Evolutionary conservation across 345 rosid species (phyloP), one percentile per base, ranked within the genome.

Genomic region (Lenwebbia sp.): DNA sequence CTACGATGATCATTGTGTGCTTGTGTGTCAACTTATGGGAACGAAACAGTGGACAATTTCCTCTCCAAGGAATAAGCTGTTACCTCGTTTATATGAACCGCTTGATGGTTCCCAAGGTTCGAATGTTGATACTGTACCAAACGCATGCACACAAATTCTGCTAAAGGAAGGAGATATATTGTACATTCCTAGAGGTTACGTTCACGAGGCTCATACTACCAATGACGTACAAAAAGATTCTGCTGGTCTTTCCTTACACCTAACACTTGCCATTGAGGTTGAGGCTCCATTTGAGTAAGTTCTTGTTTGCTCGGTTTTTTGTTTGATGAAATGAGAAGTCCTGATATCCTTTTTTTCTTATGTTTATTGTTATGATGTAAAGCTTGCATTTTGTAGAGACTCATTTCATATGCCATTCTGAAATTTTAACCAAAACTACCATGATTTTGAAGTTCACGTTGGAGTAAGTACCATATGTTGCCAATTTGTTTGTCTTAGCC

Each of bases 241-340:
- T 70, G 87, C 89, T 60, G 90, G 88, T 83, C 90, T 87, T 88
- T 92, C 94, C 47, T 88, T 94, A 57, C 96, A 94, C 82, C 85
- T 94, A 55, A 94, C 94, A 7, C 91, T 92, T 87, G 91, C 92
- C 30, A 86, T 94, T 83, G 96, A 94, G 85, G 92, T 94, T 89
- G 96, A 92, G 84, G 92, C 92, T 87, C 94, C 94, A 33, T 94
- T 94, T 85, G 93, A 92, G 96, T 92, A 89, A 92, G 96, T 91
- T 76, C 15, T 62, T 62, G 75, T 30, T 62, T 4, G 11, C 41
- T 15, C 4, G 75, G 22, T 62, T 62, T 62, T 7, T 30, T 62
- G 23, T 62, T 62, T 62, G 5, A 62, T 30, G 33, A 4, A 30
- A 8, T 7, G 10, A 30, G 75, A 7, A 62, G 75, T 62, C 41